These are phyloP conservation scores for Pachysandra terminalis DNA, from an alignment of 164 flowering plant genomes.

Conservation along the genomic window DNA sequence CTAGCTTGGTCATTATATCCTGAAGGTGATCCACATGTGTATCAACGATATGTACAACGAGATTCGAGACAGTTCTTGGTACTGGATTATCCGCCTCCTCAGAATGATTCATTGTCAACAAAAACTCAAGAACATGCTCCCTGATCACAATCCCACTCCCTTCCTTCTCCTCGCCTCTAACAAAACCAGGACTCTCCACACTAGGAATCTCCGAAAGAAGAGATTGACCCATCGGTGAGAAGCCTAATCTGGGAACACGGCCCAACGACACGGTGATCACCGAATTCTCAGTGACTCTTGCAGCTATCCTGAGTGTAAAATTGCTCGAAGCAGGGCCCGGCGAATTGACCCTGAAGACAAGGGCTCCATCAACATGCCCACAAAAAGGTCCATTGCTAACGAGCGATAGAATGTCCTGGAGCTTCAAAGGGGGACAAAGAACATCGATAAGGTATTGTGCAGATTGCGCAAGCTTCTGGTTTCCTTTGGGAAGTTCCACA, in stretches of 20 bases:
- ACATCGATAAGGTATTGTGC: conserved; percentile 81
- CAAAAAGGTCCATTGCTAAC: conserved; percentile 97
- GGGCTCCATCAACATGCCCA: conserved; percentile 94
- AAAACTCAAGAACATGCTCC: conserved; percentile 94
- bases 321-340: conserved; percentile 83
- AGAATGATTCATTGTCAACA: conserved; percentile 95
- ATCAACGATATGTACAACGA: conserved; percentile 83
- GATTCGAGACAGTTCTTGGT: conserved; percentile 73
- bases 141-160: conserved; percentile 60
- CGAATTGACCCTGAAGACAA: conserved; percentile 89
- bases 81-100: conserved; percentile 99
- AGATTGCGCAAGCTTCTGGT: conserved; percentile 46
- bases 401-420: conserved; percentile 91
- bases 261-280: conserved; percentile 93
- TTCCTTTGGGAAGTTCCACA: conserved; percentile 70
- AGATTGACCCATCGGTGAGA: conserved; percentile 72
- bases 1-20: conserved; percentile 87
- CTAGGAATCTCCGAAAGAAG: conserved; percentile 86
- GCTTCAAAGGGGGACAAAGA: conserved; percentile 94
- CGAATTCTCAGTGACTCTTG: conserved; percentile 82
- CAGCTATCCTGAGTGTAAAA: conserved; percentile 82
- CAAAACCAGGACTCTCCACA: conserved; percentile 58
- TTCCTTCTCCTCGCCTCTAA: conserved; percentile 36
- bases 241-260: conserved; percentile 91
- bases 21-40: conserved; percentile 95